phyloP scores from a whole-genome alignment of 768 basidiomycete genomes.

The Kondoa malvinella region DNA sequence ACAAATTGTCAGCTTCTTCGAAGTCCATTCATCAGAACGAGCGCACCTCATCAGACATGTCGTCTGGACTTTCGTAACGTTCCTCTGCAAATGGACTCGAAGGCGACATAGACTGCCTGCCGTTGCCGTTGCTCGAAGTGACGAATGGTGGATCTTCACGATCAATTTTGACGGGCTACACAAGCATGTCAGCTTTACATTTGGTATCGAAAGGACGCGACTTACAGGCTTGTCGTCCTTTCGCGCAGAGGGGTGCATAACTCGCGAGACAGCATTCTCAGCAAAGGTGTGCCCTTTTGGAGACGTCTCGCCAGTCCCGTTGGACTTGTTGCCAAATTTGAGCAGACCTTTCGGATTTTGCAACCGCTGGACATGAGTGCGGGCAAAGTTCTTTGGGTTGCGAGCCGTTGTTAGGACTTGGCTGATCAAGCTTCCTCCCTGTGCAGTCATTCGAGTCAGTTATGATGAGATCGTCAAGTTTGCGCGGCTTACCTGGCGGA shows the following conservation, averaged over 20 bases:
- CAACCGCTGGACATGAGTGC: not conserved
- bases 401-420: slow-evolving; percentile 17
- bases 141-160: no score
- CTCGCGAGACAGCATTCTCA: no score
- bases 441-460: slow-evolving; percentile 12
- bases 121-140: no score
- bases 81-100: not conserved
- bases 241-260: no score
- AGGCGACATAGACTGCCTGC: no score
- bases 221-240: no score
- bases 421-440: slow-evolving; percentile 14
- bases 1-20: no score
- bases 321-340: not conserved
- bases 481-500: not conserved
- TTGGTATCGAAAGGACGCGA: no score
- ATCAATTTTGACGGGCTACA: no score
- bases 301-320: not conserved
- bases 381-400: slow-evolving; percentile 16
- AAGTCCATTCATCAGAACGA: no score
- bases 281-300: no score
- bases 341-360: not conserved
- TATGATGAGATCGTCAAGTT: not conserved
- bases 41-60: not conserved
- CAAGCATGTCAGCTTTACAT: no score
- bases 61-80: not conserved